These are phyloP conservation scores for Pseudoperonospora humuli DNA, from an alignment of 352 stramenopile species.

Conservation along the genomic window DNA sequence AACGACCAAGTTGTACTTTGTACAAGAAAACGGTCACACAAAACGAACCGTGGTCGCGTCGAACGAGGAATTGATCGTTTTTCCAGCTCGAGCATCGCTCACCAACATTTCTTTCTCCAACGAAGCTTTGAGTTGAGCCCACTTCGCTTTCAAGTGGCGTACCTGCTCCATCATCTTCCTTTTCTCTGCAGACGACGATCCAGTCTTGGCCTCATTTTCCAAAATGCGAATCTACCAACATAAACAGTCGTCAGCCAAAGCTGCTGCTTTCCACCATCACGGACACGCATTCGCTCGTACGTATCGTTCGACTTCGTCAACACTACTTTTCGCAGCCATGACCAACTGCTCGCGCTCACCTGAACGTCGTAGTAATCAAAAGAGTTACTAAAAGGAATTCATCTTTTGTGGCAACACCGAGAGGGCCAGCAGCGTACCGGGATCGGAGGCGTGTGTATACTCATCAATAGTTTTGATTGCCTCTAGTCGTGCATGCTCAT, in stretches of 20 bases:
- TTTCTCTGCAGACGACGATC: conserved; percentile 19
- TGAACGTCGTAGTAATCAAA: background rate
- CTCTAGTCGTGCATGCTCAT: conserved; percentile 34
- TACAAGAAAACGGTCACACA: background rate
- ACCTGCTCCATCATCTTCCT: conserved; percentile 42
- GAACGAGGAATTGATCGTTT: conserved; percentile 13
- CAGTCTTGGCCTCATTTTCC: conserved; percentile 48
- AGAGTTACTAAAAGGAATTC: no score
- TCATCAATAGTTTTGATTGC: conserved; percentile 44
- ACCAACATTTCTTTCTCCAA: conserved; percentile 56
- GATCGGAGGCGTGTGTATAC: conserved; percentile 24
- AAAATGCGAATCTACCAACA: conserved; percentile 44
- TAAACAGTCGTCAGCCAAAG: no score
- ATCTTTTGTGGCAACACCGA: background rate
- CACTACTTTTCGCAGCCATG: conserved; percentile 33
- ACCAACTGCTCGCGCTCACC: conserved; percentile 39
- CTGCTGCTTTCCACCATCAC: no score
- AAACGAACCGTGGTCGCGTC: conserved; percentile 16
- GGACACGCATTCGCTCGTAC: conserved; percentile 24
- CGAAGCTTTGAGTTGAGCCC: conserved; percentile 34
- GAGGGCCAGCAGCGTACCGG: conserved; percentile 10
- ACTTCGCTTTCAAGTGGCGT: conserved; percentile 41
- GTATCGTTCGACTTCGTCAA: conserved; percentile 71
- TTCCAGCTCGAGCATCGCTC: conserved; percentile 29
- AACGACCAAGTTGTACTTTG: background rate